Base-by-base conservation (phyloP, 192 early-diverging fungal genomes). In the Phycomyces blakesleeanus region DNA sequence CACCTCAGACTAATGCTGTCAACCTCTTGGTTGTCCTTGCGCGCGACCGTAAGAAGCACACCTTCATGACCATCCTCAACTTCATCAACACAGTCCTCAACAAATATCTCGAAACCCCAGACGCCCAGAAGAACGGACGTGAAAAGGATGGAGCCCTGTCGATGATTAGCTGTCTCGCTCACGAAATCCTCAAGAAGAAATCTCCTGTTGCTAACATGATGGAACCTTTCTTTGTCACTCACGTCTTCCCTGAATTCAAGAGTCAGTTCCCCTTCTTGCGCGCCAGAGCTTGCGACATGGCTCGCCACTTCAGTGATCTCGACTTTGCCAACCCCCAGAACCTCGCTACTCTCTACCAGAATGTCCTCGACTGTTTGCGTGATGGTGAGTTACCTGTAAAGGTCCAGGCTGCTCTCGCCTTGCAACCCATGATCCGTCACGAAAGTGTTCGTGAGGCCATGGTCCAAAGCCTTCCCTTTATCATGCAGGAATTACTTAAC, bases 231-330 rank as follows among this genome's bases (percentile, higher is more conserved):
- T 79, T 97, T 70, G 83, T 88, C 14, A 81, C 81, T 25, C 88
- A 97, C 56, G 89, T 99, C 29, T 83, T 97, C 57, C 90, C 95
- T 10, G 95, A 97, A 66, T 91, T 99, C 76, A 87, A 81, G 68
- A 93, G 90, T 71, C 83, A 81, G 27, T 83, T 85, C 62, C 86
- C 82, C 5, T 97, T 87, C 77, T 77, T 99, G 67, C 81, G 94
- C 20, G 87, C 90, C 9, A 83, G 92, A 42, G 91, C 86, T 60
- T 70, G 87, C 67, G 74, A 77, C 49, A 73, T 65, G 40, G 51
- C 76, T 11, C 71, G 77, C 16, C 72, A 74, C 27, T 83, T 87
- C 71, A 80, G 77, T 56, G 75, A 79, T 29, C 61, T 92, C 24
- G 78, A 87, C 58, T 88, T 89, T 68, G 63, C 74, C 15, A 77